Base-by-base conservation (phyloP, 2,329 filamentous ascomycete species). In the Fusarium humuli region DNA sequence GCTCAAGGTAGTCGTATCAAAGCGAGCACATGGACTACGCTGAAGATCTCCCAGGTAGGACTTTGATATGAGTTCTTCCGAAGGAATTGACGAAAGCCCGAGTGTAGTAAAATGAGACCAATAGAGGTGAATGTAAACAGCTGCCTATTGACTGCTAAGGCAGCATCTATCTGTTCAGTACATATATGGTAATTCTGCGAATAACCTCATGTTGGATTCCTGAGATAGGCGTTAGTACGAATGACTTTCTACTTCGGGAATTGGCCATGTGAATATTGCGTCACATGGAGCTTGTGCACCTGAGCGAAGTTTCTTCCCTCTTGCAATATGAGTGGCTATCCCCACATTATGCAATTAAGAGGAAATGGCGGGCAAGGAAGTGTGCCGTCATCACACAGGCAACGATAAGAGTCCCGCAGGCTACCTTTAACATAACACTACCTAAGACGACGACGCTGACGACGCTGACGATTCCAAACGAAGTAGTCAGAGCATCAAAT, bases 381-480 rank as follows among this genome's bases (percentile, higher is more conserved):
- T 50, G 74, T 77, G 75, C 77, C 77, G 77, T 79, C 77, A 79
- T 79, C 75, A 71, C 71, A 72, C 59, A 75, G 74, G 74, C 72
- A 76, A 61, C 74, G 74, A 76, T 76, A 76, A 76, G 74, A 74
- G 69, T 70, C 54, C 74, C 62, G 54, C 45, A 76, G 73, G 74
- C 72, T 75, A 27, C 69, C 57, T 45, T 55, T 29, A 61, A 64
- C 61, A 64, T 52, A 53, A 60, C 55, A 55, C 61, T 65, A 70
- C 63, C 49, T 70, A 61, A 42, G 56, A 69, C 70, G 59, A 67
- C 73, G 61, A 60, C 59, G 41, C 64, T 62, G 64, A 69, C 67
- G 68, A 70, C 67, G 67, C 67, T 65, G 46, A 72, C 60, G 57
- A 65, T 54, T 61, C 52, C 57, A 48, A 61, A 56, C 57, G 58